A percentile compares a stretch with the other conserved stretches of the same genome.
These are phyloP conservation scores for Phytomonas francai DNA, from an alignment of 208 protist species.

Conservation along the genomic window DNA sequence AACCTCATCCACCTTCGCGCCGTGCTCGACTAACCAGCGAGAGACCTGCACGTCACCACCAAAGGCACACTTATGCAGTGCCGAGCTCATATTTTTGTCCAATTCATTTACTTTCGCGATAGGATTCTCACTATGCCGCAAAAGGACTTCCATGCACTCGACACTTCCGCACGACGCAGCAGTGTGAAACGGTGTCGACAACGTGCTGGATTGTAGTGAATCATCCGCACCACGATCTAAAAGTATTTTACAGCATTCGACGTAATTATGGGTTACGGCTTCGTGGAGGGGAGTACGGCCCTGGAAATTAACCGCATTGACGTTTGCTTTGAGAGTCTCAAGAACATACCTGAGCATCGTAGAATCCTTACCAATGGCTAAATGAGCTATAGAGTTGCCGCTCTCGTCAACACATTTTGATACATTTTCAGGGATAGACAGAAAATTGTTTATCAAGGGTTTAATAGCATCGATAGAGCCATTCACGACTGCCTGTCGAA, in stretches of 20 bases:
- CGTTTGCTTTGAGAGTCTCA: slow-evolving; percentile 45
- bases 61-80: slow-evolving; percentile 87
- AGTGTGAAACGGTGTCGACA: slow-evolving; percentile 88
- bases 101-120: slow-evolving; percentile 74
- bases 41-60: slow-evolving; percentile 85
- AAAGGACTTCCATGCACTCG: slow-evolving; percentile 82
- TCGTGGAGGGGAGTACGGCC: slow-evolving; percentile 85
- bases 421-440: slow-evolving; percentile 70
- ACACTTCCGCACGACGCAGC: slow-evolving; percentile 84
- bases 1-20: slow-evolving; percentile 64
- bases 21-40: slow-evolving; percentile 84
- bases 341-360: slow-evolving; percentile 64
- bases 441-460: slow-evolving; percentile 64
- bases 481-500: slow-evolving; percentile 47
- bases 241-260: slow-evolving; percentile 76
- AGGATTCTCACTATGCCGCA: slow-evolving; percentile 57
- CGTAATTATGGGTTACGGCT: slow-evolving; percentile 76
- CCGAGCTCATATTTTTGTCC: slow-evolving; percentile 73
- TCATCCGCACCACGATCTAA: slow-evolving; percentile 76
- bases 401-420: slow-evolving; percentile 80
- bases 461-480: slow-evolving; percentile 65
- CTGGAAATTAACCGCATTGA: slow-evolving; percentile 76
- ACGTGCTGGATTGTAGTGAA: slow-evolving; percentile 66
- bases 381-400: slow-evolving; percentile 80
- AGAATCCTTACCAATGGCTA: slow-evolving; percentile 63